A percentile compares a stretch with the other conserved stretches of the same genome.
Conservation (phyloP, 1,284 basidiomycete genomes). For the Sphaerobolus stellatus region DNA sequence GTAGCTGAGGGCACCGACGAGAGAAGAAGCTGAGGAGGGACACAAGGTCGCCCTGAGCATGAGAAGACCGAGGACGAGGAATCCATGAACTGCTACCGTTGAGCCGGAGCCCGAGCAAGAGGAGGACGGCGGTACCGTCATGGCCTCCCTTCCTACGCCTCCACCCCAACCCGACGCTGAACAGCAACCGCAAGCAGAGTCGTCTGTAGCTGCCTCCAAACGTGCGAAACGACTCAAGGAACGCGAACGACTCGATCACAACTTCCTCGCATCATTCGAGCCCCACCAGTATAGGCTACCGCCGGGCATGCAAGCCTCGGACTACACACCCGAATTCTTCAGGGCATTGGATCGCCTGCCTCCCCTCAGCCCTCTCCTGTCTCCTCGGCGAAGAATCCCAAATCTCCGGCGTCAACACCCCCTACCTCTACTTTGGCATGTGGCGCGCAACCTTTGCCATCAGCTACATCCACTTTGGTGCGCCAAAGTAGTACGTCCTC, state of each 20-base stretch:
- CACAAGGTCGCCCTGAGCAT: too few relatives aligned
- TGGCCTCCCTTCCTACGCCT: constrained; percentile 11
- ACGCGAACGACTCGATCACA: constrained; percentile 37
- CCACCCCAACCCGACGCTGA: not conserved
- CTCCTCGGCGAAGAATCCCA: constrained; percentile 67
- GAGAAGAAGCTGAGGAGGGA: constrained; percentile 16
- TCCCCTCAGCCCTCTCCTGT: constrained; percentile 85
- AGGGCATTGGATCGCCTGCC: constrained; percentile 84
- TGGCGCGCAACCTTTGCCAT: constrained; percentile 99
- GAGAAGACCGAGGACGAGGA: too few relatives aligned
- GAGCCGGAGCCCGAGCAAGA: too few relatives aligned
- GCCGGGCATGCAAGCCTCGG: constrained; percentile 59
- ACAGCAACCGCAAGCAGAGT: not conserved
- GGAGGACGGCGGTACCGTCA: too few relatives aligned
- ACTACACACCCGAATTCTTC: constrained; percentile 87
- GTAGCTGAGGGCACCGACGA: constrained; percentile 19
- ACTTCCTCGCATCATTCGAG: constrained; percentile 71
- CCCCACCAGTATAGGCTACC: constrained; percentile 78
- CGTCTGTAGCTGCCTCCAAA: not conserved
- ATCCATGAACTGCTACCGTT: too few relatives aligned
- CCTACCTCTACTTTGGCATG: constrained; percentile 99
- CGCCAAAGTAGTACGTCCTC: constrained; percentile 64
- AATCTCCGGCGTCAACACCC: constrained; percentile 94
- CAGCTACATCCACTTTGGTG: constrained; percentile 99
- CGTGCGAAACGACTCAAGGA: constrained; percentile 10